These are phyloP conservation scores for Patellaria atrata DNA, from an alignment of 495 filamentous ascomycete species.

Conservation along the genomic window DNA sequence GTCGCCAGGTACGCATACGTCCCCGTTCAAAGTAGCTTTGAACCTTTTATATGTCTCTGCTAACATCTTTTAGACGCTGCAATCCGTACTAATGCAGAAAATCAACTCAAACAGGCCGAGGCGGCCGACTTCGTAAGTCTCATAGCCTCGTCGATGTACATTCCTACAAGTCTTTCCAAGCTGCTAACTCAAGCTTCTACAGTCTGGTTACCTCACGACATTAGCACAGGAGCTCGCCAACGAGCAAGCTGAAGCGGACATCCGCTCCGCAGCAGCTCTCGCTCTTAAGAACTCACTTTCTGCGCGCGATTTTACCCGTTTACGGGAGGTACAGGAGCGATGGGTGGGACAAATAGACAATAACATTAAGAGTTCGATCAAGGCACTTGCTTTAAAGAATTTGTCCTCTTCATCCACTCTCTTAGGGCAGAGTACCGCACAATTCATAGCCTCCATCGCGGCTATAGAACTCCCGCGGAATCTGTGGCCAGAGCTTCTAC, in stretches of 20 bases:
- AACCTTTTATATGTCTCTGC: conserved; percentile 10
- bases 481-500: conserved; percentile 94
- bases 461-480: conserved; percentile 84
- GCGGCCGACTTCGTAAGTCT: conserved; percentile 84
- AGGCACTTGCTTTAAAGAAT: conserved; percentile 75
- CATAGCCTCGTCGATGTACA: conserved; percentile 14
- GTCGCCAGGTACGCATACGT: conserved; percentile 55
- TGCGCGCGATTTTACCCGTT: conserved; percentile 71
- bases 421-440: conserved; percentile 78
- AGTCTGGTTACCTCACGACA: conserved; percentile 83
- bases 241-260: conserved; percentile 64
- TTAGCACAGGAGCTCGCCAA: conserved; percentile 88
- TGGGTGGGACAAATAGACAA: conserved; percentile 71
- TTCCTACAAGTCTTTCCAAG: conserved; percentile 6
- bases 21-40: conserved; percentile 22
- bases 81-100: conserved; percentile 78
- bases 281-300: conserved; percentile 95
- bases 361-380: conserved; percentile 70
- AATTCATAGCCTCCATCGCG: conserved; percentile 89
- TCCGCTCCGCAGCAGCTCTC: conserved; percentile 85
- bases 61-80: conserved; percentile 54
- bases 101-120: conserved; percentile 82
- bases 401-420: conserved; percentile 58
- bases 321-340: conserved; percentile 77
- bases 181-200: conserved; percentile 6